These are phyloP conservation scores for Leptodontidium sp. DNA, from an alignment of 2,329 filamentous ascomycete species.

Conservation along the genomic window DNA sequence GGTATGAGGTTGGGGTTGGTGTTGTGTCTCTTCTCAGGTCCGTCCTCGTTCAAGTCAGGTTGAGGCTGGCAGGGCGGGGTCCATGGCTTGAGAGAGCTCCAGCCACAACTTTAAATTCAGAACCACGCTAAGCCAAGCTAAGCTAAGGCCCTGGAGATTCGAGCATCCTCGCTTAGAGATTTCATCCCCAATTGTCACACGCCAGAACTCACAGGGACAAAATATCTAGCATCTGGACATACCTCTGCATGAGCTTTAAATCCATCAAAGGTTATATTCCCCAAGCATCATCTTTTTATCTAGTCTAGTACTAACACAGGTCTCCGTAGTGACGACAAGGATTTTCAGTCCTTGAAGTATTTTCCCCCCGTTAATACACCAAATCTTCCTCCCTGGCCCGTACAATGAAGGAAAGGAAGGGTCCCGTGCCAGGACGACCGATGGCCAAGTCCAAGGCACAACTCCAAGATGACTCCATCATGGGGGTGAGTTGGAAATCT, in stretches of 20 bases:
- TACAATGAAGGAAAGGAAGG: constrained; percentile 7
- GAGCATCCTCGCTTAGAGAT: background rate
- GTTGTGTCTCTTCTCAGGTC: background rate
- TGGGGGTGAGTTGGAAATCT: constrained; percentile 37
- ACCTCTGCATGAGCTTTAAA: too few species aligned
- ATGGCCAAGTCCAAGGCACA: constrained; percentile 38
- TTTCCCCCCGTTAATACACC: background rate
- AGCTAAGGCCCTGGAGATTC: background rate
- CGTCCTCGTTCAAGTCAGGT: background rate
- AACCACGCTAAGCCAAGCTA: background rate
- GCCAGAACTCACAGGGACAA: too few species aligned
- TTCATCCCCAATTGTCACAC: background rate
- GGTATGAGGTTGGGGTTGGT: background rate
- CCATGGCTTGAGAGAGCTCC: background rate
- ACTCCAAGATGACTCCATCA: constrained; percentile 55
- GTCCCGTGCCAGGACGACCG: background rate
- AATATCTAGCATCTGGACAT: too few species aligned
- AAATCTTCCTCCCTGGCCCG: background rate
- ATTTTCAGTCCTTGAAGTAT: background rate
- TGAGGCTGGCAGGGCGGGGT: background rate
- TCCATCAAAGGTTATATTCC: too few species aligned
- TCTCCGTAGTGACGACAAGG: background rate
- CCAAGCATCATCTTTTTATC: background rate
- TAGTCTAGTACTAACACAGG: background rate
- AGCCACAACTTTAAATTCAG: constrained; percentile 13